Conservation (phyloP, 2,329 filamentous ascomycete genomes). For the Penicillium fuscoglaucum region DNA sequence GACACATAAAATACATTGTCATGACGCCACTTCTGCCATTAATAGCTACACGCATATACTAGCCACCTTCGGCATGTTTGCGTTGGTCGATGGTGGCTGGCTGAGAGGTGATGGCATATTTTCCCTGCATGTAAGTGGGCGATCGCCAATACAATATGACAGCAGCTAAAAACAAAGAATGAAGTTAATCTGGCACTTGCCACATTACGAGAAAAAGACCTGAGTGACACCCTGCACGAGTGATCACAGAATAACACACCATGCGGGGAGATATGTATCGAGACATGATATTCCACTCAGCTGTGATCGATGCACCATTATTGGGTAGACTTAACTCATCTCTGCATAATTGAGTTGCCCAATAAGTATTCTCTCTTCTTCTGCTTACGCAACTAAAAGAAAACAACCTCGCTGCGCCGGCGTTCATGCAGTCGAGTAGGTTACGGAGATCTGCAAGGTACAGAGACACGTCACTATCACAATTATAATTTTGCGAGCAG, state of each 20-base stretch:
- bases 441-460: neutral
- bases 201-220: too few species aligned
- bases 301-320: neutral
- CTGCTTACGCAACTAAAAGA: neutral
- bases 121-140: too few species aligned
- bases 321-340: too few species aligned
- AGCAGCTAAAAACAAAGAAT: too few species aligned
- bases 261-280: too few species aligned
- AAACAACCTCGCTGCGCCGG: neutral
- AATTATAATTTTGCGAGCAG: neutral
- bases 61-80: neutral
- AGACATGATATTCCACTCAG: neutral
- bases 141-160: too few species aligned
- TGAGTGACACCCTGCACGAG: too few species aligned
- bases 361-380: neutral
- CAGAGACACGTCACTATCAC: neutral
- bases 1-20: fast-evolving
- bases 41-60: neutral
- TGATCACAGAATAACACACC: too few species aligned
- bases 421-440: neutral
- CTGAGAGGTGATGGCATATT: neutral
- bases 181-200: too few species aligned
- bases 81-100: neutral
- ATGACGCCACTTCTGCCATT: neutral
- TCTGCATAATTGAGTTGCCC: neutral